Conservation (phyloP, 768 basidiomycete species). For the Psilocybe sp. region DNA sequence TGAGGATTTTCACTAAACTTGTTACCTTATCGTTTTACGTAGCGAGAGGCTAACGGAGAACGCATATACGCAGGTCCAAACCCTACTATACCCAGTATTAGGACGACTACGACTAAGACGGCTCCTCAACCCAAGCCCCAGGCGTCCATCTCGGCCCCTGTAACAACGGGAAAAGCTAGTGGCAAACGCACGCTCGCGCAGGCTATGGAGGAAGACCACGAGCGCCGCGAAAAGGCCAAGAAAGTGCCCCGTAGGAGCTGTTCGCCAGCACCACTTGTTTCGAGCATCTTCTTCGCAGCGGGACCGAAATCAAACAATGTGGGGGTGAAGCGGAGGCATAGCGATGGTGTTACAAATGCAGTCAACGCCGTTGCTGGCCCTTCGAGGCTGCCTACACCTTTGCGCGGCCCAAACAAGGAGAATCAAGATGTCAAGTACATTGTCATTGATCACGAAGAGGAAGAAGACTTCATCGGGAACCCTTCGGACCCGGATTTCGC, state of each 20-base stretch:
- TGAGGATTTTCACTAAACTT: slow-evolving; percentile 26
- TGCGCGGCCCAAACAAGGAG: slow-evolving; percentile 33
- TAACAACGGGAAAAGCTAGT: slow-evolving; percentile 52
- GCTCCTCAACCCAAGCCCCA: slow-evolving; percentile 13
- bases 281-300: slow-evolving; percentile 32
- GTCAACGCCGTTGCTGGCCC: slow-evolving; percentile 23
- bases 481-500: slow-evolving; percentile 16
- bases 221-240: slow-evolving; percentile 26
- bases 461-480: slow-evolving; percentile 25
- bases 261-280: slow-evolving; percentile 25
- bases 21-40: neutral
- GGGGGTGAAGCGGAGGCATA: slow-evolving; percentile 16
- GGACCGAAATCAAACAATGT: neutral
- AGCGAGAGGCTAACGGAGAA: neutral
- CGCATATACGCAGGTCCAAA: slow-evolving; percentile 34
- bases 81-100: slow-evolving; percentile 29
- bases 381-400: slow-evolving; percentile 25
- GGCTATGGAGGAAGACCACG: slow-evolving; percentile 65
- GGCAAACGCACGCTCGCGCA: slow-evolving; percentile 75
- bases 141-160: slow-evolving; percentile 8
- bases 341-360: slow-evolving; percentile 8
- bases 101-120: no score
- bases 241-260: slow-evolving; percentile 32
- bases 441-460: slow-evolving; percentile 13
- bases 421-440: slow-evolving; percentile 18